Conservation (phyloP, 768 basidiomycete genomes). For the Panaeolus cyanescens region DNA sequence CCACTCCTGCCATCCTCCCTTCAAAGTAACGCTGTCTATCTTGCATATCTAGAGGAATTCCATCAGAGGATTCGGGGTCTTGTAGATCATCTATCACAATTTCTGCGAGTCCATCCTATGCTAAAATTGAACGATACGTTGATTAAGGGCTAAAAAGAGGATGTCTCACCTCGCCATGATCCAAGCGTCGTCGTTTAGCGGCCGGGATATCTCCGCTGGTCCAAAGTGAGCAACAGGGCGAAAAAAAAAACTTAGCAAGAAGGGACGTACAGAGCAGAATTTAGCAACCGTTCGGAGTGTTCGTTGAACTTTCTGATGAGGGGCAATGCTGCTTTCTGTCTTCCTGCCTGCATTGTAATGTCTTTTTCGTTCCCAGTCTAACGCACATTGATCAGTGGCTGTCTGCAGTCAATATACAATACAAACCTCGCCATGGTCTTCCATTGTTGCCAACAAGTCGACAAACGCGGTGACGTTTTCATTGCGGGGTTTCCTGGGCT, state of each 20-base stretch:
- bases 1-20: constrained; percentile 46
- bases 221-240: constrained; percentile 4
- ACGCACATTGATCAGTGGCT: background rate
- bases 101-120: constrained; percentile 38
- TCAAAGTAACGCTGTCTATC: constrained; percentile 85
- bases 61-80: constrained; percentile 61
- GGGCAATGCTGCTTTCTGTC: constrained; percentile 84
- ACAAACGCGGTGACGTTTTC: constrained; percentile 77
- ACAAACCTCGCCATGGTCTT: constrained; percentile 90
- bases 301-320: constrained; percentile 97
- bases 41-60: constrained; percentile 86
- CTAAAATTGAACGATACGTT: constrained; percentile 4
- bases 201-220: constrained; percentile 56
- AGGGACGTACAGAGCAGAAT: constrained; percentile 65
- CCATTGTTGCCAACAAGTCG: constrained; percentile 83
- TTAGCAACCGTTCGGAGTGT: constrained; percentile 88
- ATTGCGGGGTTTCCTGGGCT: constrained; percentile 71
- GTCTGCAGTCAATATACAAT: constrained; percentile 3
- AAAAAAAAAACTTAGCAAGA: background rate
- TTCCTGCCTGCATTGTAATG: constrained; percentile 93
- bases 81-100: constrained; percentile 88
- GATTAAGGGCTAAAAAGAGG: background rate
- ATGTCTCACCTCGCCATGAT: constrained; percentile 40
- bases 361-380: constrained; percentile 91
- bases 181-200: constrained; percentile 60